Percentiles rank a stretch among this genome's conserved stretches.
Conservation (phyloP, 2,329 filamentous ascomycete genomes). For the Colletotrichum incanum region DNA sequence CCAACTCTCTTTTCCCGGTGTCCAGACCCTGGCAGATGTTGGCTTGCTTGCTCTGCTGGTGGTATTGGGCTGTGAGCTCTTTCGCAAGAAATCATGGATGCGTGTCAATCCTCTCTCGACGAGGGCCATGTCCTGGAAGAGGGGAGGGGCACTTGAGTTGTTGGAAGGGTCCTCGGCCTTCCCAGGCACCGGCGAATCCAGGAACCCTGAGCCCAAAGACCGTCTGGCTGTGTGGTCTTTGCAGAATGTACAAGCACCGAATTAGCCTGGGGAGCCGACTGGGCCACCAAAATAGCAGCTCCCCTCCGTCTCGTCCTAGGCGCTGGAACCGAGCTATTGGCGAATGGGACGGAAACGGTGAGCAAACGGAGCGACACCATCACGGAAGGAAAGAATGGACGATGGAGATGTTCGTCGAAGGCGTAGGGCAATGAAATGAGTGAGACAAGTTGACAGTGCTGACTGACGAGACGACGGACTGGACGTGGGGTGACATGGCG, state of each 20-base stretch:
- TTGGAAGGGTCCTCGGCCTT: constrained; percentile 23
- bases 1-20: constrained; percentile 19
- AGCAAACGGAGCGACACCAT: constrained; percentile 23
- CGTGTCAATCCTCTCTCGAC: constrained; percentile 31
- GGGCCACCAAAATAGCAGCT: constrained; percentile 25
- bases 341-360: constrained; percentile 25
- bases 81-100: constrained; percentile 20
- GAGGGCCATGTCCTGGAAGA: neutral
- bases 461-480: constrained; percentile 26
- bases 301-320: constrained; percentile 9
- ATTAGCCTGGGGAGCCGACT: neutral
- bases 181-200: constrained; percentile 22
- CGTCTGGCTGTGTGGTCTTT: neutral
- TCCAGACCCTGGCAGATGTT: constrained; percentile 30
- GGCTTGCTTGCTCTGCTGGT: constrained; percentile 21
- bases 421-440: constrained; percentile 3
- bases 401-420: constrained; percentile 8
- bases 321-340: constrained; percentile 15
- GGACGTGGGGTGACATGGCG: constrained; percentile 30
- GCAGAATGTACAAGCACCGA: neutral
- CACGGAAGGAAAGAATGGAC: constrained; percentile 7
- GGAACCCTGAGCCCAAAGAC: constrained; percentile 21
- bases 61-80: constrained; percentile 28
- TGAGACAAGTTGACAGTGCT: constrained; percentile 14
- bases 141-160: neutral